Evolutionary conservation across 2,329 filamentous ascomycete genomes (phyloP).

Genomic region (Cercospora sp.): DNA sequence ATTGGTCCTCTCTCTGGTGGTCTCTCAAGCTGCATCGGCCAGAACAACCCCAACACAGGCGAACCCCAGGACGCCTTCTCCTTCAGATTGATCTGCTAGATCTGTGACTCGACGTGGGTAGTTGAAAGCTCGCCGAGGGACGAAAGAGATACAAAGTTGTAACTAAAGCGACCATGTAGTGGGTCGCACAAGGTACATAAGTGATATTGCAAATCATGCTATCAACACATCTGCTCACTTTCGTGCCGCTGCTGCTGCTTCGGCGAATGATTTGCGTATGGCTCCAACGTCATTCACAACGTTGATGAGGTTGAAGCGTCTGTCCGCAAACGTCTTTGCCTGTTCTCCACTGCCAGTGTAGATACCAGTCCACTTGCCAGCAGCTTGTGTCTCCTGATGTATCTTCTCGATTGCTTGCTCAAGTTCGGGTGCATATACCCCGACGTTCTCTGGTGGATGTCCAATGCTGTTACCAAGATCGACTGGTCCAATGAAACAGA

Average conservation of each 20-base stretch:
- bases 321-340: slow-evolving; percentile 53
- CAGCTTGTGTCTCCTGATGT: slow-evolving; percentile 52
- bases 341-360: slow-evolving; percentile 56
- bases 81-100: background rate
- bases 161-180: background rate
- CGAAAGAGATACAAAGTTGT: background rate
- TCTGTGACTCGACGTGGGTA: background rate
- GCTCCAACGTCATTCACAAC: slow-evolving; percentile 37
- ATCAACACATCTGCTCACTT: background rate
- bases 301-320: slow-evolving; percentile 57
- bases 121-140: too few relatives aligned
- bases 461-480: slow-evolving; percentile 61
- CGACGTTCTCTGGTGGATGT: slow-evolving; percentile 49
- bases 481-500: slow-evolving; percentile 55
- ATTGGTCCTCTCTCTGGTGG: background rate
- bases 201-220: background rate
- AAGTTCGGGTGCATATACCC: slow-evolving; percentile 52
- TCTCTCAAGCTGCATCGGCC: background rate
- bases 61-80: background rate
- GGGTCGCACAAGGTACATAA: background rate
- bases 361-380: slow-evolving; percentile 57
- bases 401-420: slow-evolving; percentile 54
- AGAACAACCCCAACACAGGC: background rate
- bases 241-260: slow-evolving; percentile 33
- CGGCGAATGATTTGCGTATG: slow-evolving; percentile 32